Evolutionary conservation across 441 rosid species (phyloP).

Genomic region (Populus tomentosa): DNA sequence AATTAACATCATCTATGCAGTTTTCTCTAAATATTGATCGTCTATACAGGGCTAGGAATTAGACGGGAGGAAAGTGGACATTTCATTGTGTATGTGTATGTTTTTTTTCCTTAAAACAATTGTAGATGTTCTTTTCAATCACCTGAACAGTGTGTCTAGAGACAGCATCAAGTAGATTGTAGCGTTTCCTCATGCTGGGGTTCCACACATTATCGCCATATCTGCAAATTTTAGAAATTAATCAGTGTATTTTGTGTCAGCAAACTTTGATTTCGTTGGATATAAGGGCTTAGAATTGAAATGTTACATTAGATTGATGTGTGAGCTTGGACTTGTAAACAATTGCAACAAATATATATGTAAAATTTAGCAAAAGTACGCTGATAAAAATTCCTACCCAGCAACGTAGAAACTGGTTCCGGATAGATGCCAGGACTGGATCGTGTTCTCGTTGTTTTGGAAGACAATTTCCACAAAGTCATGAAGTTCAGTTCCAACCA

Average conservation of each 20-base stretch:
- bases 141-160: constrained; percentile 78
- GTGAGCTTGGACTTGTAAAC: no score
- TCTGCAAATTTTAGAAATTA: constrained; percentile 25
- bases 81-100: no score
- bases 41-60: not conserved
- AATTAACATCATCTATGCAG: no score
- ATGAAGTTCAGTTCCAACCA: constrained; percentile 44
- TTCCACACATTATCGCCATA: constrained; percentile 60
- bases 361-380: not conserved
- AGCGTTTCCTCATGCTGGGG: constrained; percentile 37
- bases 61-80: no score
- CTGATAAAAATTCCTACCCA: constrained; percentile 37
- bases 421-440: constrained; percentile 82
- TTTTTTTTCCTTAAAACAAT: no score
- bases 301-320: no score
- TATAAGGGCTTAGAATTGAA: no score
- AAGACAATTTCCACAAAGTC: constrained; percentile 67
- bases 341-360: no score
- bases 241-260: no score
- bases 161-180: constrained; percentile 61
- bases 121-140: not conserved
- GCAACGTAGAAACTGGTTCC: constrained; percentile 61
- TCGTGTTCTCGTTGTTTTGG: constrained; percentile 51
- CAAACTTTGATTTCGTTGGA: no score
- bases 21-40: not conserved